A percentile compares a stretch with the other conserved stretches of the same genome.
phyloP scores from a whole-genome alignment of 2,329 filamentous ascomycete species.

The Bimuria novae-zelandiae region DNA sequence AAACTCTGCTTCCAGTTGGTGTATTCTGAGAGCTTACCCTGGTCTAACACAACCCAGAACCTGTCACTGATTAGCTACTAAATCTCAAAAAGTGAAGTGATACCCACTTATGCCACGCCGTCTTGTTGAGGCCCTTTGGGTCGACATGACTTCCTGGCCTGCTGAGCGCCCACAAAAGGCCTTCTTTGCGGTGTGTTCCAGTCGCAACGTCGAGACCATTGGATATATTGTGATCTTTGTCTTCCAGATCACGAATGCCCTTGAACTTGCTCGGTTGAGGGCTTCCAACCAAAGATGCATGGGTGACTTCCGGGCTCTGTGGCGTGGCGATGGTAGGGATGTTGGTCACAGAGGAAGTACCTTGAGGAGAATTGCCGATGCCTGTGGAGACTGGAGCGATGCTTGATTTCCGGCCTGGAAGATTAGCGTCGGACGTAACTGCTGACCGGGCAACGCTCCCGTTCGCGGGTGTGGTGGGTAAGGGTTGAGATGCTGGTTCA shows the following conservation, averaged over 20 bases:
- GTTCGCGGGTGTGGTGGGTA: constrained; percentile 30
- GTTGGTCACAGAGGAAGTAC: constrained; percentile 26
- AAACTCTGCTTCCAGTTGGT: constrained; percentile 99
- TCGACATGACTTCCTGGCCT: constrained; percentile 93
- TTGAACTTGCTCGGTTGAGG: constrained; percentile 70
- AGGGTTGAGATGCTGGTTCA: constrained; percentile 31
- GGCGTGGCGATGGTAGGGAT: constrained; percentile 31
- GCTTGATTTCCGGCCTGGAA: constrained; percentile 38
- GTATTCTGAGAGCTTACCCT: constrained; percentile 95
- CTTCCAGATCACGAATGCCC: constrained; percentile 89
- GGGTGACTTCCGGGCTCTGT: constrained; percentile 36
- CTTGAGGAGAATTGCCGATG: constrained; percentile 37
- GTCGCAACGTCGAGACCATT: constrained; percentile 55
- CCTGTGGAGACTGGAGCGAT: constrained; percentile 42
- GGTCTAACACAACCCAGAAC: constrained; percentile 98
- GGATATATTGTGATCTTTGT: constrained; percentile 63
- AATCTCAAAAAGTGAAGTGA: not conserved
- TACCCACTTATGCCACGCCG: constrained; percentile 96
- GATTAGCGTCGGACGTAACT: constrained; percentile 29
- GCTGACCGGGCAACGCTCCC: constrained; percentile 26
- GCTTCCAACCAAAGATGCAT: constrained; percentile 29
- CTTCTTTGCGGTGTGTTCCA: constrained; percentile 83
- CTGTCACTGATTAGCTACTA: constrained; percentile 54
- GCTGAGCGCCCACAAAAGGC: constrained; percentile 91
- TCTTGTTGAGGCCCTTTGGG: constrained; percentile 92